Conservation (phyloP, 2,329 filamentous ascomycete genomes). For the Aspergillus vadensis region DNA sequence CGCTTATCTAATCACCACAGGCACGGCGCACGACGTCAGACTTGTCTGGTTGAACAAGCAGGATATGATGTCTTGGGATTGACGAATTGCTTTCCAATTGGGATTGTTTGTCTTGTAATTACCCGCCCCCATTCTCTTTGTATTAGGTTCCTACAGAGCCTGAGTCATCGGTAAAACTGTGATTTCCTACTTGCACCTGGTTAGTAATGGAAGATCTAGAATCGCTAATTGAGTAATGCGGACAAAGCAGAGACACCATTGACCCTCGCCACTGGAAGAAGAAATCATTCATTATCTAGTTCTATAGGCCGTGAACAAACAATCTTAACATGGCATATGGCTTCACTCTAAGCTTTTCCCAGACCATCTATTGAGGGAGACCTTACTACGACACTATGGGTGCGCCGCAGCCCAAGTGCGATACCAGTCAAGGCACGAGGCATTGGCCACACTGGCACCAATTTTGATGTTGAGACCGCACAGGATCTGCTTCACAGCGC, state of each 20-base stretch:
- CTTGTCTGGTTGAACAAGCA: background rate
- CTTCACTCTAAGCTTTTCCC: background rate
- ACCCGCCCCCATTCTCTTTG: too few species aligned
- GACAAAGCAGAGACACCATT: background rate
- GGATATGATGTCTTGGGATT: background rate
- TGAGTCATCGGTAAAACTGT: background rate
- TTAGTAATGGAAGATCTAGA: slow-evolving; percentile 26
- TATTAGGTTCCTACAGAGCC: background rate
- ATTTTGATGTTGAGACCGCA: slow-evolving; percentile 85
- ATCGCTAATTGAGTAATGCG: background rate
- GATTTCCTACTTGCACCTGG: background rate
- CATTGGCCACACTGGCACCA: slow-evolving; percentile 90
- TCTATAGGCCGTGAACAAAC: background rate
- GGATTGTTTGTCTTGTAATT: too few species aligned
- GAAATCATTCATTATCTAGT: background rate
- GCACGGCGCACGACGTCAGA: slow-evolving; percentile 12
- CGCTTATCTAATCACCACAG: slow-evolving; percentile 34
- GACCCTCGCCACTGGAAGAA: background rate
- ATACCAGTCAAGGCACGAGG: slow-evolving; percentile 87
- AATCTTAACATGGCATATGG: background rate
- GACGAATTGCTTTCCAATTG: background rate
- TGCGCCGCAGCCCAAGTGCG: slow-evolving; percentile 69
- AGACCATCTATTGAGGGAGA: background rate
- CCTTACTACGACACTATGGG: slow-evolving; percentile 18
- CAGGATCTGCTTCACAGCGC: slow-evolving; percentile 93